Conservation (phyloP, 176 grass and related monocot genomes). For the Oryza rufipogon region DNA sequence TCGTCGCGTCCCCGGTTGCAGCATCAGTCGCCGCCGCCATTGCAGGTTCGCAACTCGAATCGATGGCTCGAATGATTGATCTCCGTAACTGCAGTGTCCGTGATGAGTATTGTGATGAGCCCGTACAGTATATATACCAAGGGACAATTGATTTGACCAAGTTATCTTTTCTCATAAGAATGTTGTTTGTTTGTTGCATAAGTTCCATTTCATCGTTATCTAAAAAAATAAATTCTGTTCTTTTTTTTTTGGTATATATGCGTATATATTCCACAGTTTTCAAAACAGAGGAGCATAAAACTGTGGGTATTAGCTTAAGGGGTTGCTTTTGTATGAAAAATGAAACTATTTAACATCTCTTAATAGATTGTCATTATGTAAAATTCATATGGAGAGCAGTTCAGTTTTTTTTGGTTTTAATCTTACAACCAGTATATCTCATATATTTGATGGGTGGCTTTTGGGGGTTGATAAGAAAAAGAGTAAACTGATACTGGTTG, state of each 20-base stretch:
- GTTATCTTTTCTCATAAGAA: background rate
- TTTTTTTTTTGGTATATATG: background rate
- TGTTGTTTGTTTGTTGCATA: background rate
- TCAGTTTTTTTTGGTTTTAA: too few species aligned
- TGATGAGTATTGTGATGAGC: too few species aligned
- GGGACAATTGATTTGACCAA: background rate
- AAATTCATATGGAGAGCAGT: too few species aligned
- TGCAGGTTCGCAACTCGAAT: too few species aligned
- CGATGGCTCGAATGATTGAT: background rate
- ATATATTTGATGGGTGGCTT: too few species aligned
- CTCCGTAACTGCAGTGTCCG: background rate
- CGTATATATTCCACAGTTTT: background rate
- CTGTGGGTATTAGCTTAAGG: background rate
- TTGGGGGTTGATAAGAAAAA: too few species aligned
- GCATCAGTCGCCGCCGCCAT: background rate
- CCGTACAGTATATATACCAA: background rate
- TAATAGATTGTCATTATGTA: too few species aligned
- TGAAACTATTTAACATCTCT: too few species aligned
- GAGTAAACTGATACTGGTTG: too few species aligned
- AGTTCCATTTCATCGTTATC: background rate
- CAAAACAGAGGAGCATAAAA: background rate
- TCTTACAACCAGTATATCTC: too few species aligned
- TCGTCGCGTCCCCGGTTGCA: background rate
- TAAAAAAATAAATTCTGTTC: background rate
- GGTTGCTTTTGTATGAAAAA: too few species aligned